phyloP scores from a whole-genome alignment of 2,329 filamentous ascomycete species.

The Cercospora zeae-maydis region DNA sequence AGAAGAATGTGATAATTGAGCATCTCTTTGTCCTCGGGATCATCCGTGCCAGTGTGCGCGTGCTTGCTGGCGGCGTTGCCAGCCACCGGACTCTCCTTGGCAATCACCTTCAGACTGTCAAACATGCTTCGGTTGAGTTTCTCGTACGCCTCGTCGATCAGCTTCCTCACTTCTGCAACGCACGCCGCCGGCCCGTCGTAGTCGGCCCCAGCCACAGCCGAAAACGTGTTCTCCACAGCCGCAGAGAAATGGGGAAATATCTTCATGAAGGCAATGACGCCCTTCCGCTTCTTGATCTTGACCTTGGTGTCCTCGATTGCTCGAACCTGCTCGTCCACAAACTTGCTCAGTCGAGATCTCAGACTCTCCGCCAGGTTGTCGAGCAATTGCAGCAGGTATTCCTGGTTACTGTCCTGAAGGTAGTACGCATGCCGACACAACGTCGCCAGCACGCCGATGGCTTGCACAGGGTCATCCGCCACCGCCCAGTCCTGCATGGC shows the following conservation, averaged over 20 bases:
- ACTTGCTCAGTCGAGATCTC: slow-evolving; percentile 74
- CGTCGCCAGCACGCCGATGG: slow-evolving; percentile 76
- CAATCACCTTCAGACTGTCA: slow-evolving; percentile 92
- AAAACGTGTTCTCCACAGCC: slow-evolving; percentile 79
- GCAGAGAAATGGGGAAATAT: slow-evolving; percentile 85
- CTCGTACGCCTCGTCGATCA: slow-evolving; percentile 81
- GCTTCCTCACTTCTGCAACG: slow-evolving; percentile 62
- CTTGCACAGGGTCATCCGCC: slow-evolving; percentile 80
- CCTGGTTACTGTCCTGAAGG: slow-evolving; percentile 86
- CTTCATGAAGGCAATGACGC: slow-evolving; percentile 91
- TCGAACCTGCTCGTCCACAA: slow-evolving; percentile 90
- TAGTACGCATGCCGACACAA: slow-evolving; percentile 76
- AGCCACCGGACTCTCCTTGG: slow-evolving; percentile 60
- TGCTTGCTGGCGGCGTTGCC: slow-evolving; percentile 51
- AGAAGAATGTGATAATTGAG: slow-evolving; percentile 95
- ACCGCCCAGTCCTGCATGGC: slow-evolving; percentile 80
- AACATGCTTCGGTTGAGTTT: slow-evolving; percentile 94
- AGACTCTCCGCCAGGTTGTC: slow-evolving; percentile 67
- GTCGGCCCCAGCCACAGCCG: slow-evolving; percentile 39
- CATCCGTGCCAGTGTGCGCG: slow-evolving; percentile 43
- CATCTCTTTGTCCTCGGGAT: slow-evolving; percentile 89
- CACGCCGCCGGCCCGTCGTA: slow-evolving; percentile 51
- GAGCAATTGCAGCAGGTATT: slow-evolving; percentile 80
- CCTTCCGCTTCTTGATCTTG: slow-evolving; percentile 97
- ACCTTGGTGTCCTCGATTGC: slow-evolving; percentile 98